phyloP scores from a whole-genome alignment of 2,329 filamentous ascomycete species.

The Penicillium sp. region DNA sequence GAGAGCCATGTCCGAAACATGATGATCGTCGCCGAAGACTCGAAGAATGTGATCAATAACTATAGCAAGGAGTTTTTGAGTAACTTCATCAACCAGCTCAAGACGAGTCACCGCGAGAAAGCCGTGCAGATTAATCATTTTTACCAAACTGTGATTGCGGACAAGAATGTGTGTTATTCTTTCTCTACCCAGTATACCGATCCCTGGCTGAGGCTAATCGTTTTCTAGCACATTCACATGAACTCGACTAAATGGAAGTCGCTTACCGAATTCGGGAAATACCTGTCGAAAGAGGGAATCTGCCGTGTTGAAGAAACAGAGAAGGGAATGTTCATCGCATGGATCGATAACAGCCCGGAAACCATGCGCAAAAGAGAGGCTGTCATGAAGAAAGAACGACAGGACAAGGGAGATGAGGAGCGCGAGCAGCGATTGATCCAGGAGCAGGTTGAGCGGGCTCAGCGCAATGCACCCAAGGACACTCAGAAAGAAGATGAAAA shows the following conservation, averaged over 20 bases:
- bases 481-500: conserved; percentile 42
- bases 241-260: conserved; percentile 87
- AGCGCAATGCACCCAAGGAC: conserved; percentile 51
- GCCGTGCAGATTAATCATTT: conserved; percentile 85
- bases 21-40: conserved; percentile 80
- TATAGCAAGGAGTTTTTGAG: conserved; percentile 77
- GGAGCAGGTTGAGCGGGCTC: conserved; percentile 77
- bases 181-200: too few species aligned
- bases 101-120: conserved; percentile 87
- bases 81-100: conserved; percentile 73
- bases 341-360: conserved; percentile 89
- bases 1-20: conserved; percentile 90
- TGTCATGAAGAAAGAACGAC: conserved; percentile 74
- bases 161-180: conserved; percentile 61
- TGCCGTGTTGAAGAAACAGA: conserved; percentile 86
- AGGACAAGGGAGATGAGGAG: conserved; percentile 89
- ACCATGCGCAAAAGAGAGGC: conserved; percentile 77
- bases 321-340: conserved; percentile 78
- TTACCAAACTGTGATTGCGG: conserved; percentile 88
- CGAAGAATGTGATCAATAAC: conserved; percentile 76
- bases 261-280: conserved; percentile 85
- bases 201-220: too few species aligned
- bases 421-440: conserved; percentile 77
- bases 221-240: conserved; percentile 73
- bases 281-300: conserved; percentile 79